Percentiles rank a stretch among this genome's conserved stretches.
Evolutionary conservation across 345 rosid species (phyloP).

Genomic region (Iberis pinnata): DNA sequence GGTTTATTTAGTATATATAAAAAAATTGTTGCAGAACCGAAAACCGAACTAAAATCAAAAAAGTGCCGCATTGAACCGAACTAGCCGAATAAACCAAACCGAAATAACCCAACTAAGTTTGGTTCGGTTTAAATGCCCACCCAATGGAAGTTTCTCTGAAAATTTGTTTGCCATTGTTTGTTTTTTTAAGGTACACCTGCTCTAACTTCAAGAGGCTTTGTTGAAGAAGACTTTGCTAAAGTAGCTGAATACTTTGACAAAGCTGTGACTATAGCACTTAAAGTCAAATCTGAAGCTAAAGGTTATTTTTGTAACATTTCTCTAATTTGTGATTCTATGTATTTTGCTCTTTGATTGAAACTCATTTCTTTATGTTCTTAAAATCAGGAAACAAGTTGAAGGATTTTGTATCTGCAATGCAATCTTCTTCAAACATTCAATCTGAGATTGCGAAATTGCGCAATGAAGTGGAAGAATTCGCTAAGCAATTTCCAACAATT

Average conservation of each 20-base stretch:
- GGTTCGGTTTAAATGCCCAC: too few relatives aligned
- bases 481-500: slow-evolving; percentile 77
- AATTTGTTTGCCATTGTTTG: too few relatives aligned
- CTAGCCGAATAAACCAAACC: too few relatives aligned
- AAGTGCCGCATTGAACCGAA: too few relatives aligned
- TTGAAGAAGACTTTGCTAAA: slow-evolving; percentile 79
- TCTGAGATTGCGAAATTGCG: slow-evolving; percentile 65
- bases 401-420: slow-evolving; percentile 72
- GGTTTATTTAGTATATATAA: too few relatives aligned
- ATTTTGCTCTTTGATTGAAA: too few relatives aligned
- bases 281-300: slow-evolving; percentile 43
- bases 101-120: too few relatives aligned
- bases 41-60: too few relatives aligned
- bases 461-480: slow-evolving; percentile 61
- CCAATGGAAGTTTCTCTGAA: too few relatives aligned
- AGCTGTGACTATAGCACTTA: slow-evolving; percentile 62
- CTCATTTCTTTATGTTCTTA: too few relatives aligned
- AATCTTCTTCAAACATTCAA: slow-evolving; percentile 45
- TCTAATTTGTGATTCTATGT: too few relatives aligned
- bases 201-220: slow-evolving; percentile 87
- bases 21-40: too few relatives aligned
- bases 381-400: slow-evolving; percentile 64
- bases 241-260: slow-evolving; percentile 87
- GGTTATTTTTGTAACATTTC: slow-evolving; percentile 26
- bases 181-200: slow-evolving; percentile 70